Conservation (phyloP, 345 rosid species). For the Aethionema arabicum region DNA sequence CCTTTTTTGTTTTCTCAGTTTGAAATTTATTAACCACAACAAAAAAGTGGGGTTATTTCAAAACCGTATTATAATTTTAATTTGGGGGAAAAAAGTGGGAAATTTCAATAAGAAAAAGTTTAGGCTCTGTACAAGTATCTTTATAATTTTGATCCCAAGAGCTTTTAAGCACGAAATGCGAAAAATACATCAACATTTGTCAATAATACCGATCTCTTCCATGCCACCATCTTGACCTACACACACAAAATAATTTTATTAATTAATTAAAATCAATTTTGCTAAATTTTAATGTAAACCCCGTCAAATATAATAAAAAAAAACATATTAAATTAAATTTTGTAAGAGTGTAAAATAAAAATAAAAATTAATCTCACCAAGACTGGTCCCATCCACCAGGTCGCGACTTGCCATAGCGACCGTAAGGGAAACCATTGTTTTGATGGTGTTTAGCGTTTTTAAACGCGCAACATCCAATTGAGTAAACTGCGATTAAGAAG, state of each 20-base stretch:
- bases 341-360: background rate
- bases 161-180: constrained; percentile 4
- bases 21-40: too few relatives aligned
- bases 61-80: too few relatives aligned
- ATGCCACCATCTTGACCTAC: constrained; percentile 85
- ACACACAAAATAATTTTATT: background rate
- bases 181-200: constrained; percentile 8
- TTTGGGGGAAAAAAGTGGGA: background rate
- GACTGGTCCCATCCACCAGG: constrained; percentile 74
- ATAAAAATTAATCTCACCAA: constrained; percentile 48
- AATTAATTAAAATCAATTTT: too few relatives aligned
- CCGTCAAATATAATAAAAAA: background rate
- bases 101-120: constrained; percentile 1
- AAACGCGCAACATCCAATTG: constrained; percentile 83
- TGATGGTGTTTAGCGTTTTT: constrained; percentile 64
- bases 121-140: constrained; percentile 13
- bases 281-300: too few relatives aligned
- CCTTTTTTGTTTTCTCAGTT: too few relatives aligned
- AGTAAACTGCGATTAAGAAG: constrained; percentile 63
- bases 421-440: constrained; percentile 54
- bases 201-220: constrained; percentile 63
- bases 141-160: constrained; percentile 5
- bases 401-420: constrained; percentile 63
- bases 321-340: background rate
- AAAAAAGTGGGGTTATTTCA: too few relatives aligned